phyloP scores from a whole-genome alignment of 2,329 filamentous ascomycete genomes.

The Aureobasidium sp. region DNA sequence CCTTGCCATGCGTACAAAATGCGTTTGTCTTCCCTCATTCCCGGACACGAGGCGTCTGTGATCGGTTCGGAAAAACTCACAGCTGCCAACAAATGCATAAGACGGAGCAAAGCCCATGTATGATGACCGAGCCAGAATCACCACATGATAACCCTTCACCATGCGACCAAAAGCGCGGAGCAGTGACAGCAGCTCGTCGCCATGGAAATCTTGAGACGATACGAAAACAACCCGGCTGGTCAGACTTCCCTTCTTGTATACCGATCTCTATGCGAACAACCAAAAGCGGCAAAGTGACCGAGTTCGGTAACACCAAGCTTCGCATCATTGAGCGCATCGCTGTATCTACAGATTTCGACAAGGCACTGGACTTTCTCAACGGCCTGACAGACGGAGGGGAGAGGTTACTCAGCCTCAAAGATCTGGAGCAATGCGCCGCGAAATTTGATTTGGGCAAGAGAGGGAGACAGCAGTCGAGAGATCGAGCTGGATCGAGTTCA shows the following conservation, averaged over 20 bases:
- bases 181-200: slow-evolving; percentile 3
- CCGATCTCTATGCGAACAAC: slow-evolving; percentile 1
- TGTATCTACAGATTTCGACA: neutral
- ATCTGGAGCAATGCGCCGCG: neutral
- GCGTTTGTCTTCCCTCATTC: neutral
- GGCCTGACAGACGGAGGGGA: neutral
- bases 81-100: neutral
- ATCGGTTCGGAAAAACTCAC: neutral
- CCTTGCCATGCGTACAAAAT: neutral
- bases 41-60: neutral
- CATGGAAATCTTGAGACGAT: neutral
- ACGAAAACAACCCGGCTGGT: slow-evolving; percentile 1
- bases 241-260: neutral
- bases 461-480: neutral
- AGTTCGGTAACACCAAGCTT: slow-evolving; percentile 9
- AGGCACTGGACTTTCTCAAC: neutral
- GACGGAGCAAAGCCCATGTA: neutral
- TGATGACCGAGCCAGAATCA: neutral
- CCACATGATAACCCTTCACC: neutral
- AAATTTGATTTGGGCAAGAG: neutral
- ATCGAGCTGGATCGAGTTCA: neutral
- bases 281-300: slow-evolving; percentile 5
- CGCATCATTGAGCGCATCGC: slow-evolving; percentile 8
- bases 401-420: neutral
- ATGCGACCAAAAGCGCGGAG: neutral